A percentile compares a stretch with the other conserved stretches of the same genome.
These are phyloP conservation scores for Neoboletus brunneissimus DNA, from an alignment of 768 basidiomycete genomes.

Conservation along the genomic window DNA sequence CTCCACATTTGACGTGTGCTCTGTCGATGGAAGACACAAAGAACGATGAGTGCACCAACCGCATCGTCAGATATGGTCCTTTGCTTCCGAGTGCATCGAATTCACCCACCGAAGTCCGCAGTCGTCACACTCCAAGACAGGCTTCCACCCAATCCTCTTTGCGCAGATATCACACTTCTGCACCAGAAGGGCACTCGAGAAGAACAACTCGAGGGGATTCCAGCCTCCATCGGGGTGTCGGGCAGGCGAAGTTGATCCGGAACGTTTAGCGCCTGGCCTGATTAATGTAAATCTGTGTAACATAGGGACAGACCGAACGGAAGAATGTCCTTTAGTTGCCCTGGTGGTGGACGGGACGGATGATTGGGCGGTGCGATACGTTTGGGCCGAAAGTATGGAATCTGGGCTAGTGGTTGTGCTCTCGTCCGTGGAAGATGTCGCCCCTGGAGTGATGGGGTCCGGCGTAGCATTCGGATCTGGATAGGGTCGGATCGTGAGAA, in stretches of 20 bases:
- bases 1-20: conserved; percentile 86
- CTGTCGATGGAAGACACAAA: conserved; percentile 36
- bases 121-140: conserved; percentile 84
- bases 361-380: conserved; percentile 61
- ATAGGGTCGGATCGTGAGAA: conserved; percentile 65
- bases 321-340: conserved; percentile 78
- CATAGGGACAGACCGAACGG: conserved; percentile 53
- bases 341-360: conserved; percentile 51
- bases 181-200: conserved; percentile 66
- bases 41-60: conserved; percentile 3
- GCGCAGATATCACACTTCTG: conserved; percentile 80
- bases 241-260: conserved; percentile 30
- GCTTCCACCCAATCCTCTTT: conserved; percentile 85
- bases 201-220: conserved; percentile 79
- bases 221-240: conserved; percentile 43
- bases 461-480: conserved; percentile 48
- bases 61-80: conserved; percentile 17
- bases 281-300: conserved; percentile 86
- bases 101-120: conserved; percentile 65
- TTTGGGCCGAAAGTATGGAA: conserved; percentile 54
- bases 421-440: conserved; percentile 26
- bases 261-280: conserved; percentile 70
- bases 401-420: conserved; percentile 39
- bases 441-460: conserved; percentile 40
- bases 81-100: conserved; percentile 10